Base-by-base conservation (phyloP, 2,329 filamentous ascomycete genomes). In the Arthrobotrys megalospora region DNA sequence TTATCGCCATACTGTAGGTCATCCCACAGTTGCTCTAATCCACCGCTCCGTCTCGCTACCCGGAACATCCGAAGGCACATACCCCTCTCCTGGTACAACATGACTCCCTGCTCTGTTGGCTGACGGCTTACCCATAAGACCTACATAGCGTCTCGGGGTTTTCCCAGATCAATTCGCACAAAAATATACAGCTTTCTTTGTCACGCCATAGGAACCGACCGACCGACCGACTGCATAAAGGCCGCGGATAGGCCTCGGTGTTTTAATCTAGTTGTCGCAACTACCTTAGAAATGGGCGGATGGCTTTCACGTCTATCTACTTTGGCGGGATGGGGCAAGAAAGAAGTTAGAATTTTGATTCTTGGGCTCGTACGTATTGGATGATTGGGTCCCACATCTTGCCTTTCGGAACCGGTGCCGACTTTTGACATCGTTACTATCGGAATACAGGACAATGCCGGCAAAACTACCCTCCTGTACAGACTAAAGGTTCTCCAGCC, bases 331-430 rank as follows among this genome's bases (percentile, higher is more conserved):
- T 98, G 92, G 91, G 87, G 92, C 48, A 98, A 98, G 88, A 99
- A 98, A 87, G 96, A 99, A 87, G 97, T 97, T 81, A 88, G 96
- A 82, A 99, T 99, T 86, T 86, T 99, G 85, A 97, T 97, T 81
- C 86, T 97, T 79, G 94, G 94, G 83, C 89, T 97, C 86, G 94
- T 97, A 91, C 82, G 91, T 84, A 36, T 38, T 43, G 7, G 19
- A 10, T 12, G 16, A 19, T 14, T 19, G 3, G 6, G 12, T 21
- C 10, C 6, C 52, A 58, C 16, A 43, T 16, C 3, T 43, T 10
- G 21, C 8, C 52, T 38, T 21, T 58, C 21, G 4, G 11, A 38
- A 38, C 38, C 2, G 4, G 14, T n/a, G 2, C 36, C 21, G n/a
- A 5, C 6, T 43, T 60, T 68, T 47, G 62, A 36, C 67, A 68